A percentile compares a stretch with the other conserved stretches of the same genome.
These are phyloP conservation scores for Dactylellina cionopaga DNA, from an alignment of 2,329 filamentous ascomycete genomes.

Conservation along the genomic window DNA sequence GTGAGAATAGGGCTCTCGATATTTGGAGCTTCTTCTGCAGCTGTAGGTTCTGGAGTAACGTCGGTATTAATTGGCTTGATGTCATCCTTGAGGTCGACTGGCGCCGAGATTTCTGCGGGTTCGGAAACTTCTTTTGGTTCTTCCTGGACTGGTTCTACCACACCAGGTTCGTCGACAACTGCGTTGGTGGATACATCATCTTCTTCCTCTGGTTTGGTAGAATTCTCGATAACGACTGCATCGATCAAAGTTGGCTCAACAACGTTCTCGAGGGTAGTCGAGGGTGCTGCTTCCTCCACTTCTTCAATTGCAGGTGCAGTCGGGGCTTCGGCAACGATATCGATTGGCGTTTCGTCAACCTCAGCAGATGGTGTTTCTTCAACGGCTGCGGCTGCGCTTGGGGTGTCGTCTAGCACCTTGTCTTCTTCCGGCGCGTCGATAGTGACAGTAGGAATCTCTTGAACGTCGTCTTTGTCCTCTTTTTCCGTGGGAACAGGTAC, in stretches of 20 bases:
- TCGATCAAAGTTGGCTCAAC: constrained; percentile 22
- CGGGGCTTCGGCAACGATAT: neutral
- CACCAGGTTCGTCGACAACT: constrained; percentile 3
- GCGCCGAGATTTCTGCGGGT: neutral
- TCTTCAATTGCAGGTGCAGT: constrained; percentile 6
- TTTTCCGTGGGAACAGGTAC: neutral
- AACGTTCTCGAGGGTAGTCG: constrained; percentile 11
- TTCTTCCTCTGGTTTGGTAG: constrained; percentile 8
- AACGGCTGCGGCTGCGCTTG: neutral
- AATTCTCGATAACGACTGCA: constrained; percentile 17
- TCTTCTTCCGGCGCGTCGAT: constrained; percentile 2
- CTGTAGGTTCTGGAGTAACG: constrained; percentile 9
- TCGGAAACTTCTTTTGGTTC: constrained; percentile 12
- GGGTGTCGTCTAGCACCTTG: neutral
- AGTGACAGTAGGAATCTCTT: neutral
- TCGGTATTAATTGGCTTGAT: constrained; percentile 20
- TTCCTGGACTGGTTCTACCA: constrained; percentile 17
- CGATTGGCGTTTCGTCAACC: neutral
- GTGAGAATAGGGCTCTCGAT: constrained; percentile 27
- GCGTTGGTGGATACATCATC: constrained; percentile 12
- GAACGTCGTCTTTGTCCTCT: neutral
- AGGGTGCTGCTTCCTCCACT: constrained; percentile 6
- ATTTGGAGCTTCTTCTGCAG: constrained; percentile 9
- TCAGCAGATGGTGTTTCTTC: constrained; percentile 8
- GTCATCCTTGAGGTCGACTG: neutral